Evolutionary conservation across 768 basidiomycete species (phyloP), one percentile per base, ranked within the genome.

Genomic region (Omphalotus guepiniiformis): DNA sequence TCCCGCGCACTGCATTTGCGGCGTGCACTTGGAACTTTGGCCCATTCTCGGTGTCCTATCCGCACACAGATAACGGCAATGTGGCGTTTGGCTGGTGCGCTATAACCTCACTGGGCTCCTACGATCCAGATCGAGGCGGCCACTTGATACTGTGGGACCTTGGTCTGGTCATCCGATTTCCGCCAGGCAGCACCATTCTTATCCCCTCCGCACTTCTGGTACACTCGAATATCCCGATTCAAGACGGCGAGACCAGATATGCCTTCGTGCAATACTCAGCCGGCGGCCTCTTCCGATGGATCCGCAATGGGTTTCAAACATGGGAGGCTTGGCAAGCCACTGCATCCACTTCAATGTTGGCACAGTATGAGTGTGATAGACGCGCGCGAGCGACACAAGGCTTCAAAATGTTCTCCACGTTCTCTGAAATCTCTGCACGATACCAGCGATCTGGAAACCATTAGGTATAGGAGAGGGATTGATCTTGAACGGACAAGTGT

Each of bases 1-100:
- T 62, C 44, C 1, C 18, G 7, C 12, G 55, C 11, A 53, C 48
- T 9, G 23, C 60, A 0, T 66, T 63, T 16, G 46, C 59, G 11
- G 41, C 27, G 9, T 18, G 25, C 27, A 42, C 41, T 18, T 5
- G 26, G 11, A 42, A 42, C 16, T 27, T 42, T 42, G 41, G 41
- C 16, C 41, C 41, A 15, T 11, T 27, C 26, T n/a, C 27, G 16
- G 27, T 1, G 35, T 46, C 0, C 0, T 1, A 6, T 0, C 43
- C 48, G 0, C 61, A 64, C n/a, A 46, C 44, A 0, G 62, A 65
- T 22, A 18, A 9, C 26, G 28, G 7, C 0, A 65, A 65, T 18
- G 19, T 56, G 1, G 43, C 55, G 0, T 45, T 6, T 7, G 61
- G 62, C 0, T 30, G 51, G 23, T 65, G 59, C 29, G 41, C 54